Percentiles rank a stretch among this genome's conserved stretches.
These are phyloP conservation scores for Pycnococcus provasolii DNA, from an alignment of 139 green algal genomes.

Conservation along the genomic window DNA sequence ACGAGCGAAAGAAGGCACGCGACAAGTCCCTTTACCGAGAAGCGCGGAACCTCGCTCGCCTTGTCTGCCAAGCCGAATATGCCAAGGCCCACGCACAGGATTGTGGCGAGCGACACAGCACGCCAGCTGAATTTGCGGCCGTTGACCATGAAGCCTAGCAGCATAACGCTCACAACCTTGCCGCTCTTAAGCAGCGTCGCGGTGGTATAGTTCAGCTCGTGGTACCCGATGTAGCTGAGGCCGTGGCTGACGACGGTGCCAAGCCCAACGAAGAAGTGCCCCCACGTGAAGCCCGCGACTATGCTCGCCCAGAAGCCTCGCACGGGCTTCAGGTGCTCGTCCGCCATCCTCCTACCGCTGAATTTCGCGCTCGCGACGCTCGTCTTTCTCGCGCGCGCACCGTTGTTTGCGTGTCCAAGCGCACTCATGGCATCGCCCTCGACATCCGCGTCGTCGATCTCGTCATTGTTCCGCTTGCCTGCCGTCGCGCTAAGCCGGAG, in stretches of 20 bases:
- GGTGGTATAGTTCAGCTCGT: conserved; percentile 1
- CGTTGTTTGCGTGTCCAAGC: too few relatives aligned
- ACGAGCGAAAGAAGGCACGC: not conserved
- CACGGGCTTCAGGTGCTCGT: not conserved
- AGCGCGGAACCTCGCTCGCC: not conserved
- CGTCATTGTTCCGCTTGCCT: too few relatives aligned
- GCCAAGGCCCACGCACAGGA: not conserved
- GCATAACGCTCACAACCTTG: not conserved
- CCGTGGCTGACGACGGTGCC: not conserved
- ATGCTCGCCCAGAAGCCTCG: not conserved
- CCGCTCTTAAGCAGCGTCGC: not conserved
- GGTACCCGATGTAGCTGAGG: not conserved
- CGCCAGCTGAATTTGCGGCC: not conserved
- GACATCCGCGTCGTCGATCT: too few relatives aligned
- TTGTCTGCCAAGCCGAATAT: conserved; percentile 1
- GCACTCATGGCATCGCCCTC: too few relatives aligned
- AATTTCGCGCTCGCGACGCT: too few relatives aligned
- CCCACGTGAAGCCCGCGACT: not conserved
- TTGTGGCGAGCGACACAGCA: not conserved
- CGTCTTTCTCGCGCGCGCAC: too few relatives aligned
- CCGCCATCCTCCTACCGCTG: not conserved
- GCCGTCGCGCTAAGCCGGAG: too few relatives aligned
- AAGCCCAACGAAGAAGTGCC: not conserved
- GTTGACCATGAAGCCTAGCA: not conserved
- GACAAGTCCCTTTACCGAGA: not conserved